These are phyloP conservation scores for Solanum habrochaites DNA, from an alignment of 257 asterid species.

Conservation along the genomic window DNA sequence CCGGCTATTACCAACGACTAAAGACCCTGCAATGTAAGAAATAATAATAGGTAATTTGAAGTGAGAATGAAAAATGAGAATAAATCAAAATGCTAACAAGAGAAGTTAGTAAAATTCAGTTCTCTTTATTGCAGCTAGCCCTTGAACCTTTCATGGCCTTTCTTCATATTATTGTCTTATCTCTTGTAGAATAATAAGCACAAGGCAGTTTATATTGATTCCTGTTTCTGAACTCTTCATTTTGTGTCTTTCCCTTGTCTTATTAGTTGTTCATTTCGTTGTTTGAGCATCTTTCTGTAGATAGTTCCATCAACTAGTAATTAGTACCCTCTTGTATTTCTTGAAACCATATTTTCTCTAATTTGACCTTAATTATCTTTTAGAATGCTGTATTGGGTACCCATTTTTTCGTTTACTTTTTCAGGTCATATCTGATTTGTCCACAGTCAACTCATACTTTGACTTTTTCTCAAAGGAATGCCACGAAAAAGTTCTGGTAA, in stretches of 20 bases:
- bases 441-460: conserved; percentile 18
- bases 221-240: not conserved
- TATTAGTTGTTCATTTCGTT: not conserved
- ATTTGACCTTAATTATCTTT: not conserved
- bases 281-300: not conserved
- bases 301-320: not conserved
- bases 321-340: not conserved
- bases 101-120: not conserved
- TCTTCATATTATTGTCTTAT: not conserved
- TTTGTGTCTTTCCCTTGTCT: not conserved
- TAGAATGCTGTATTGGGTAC: not conserved
- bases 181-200: not conserved
- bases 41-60: not conserved
- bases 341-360: not conserved
- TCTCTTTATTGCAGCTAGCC: not conserved
- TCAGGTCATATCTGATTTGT: conserved; percentile 24
- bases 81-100: not conserved
- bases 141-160: not conserved
- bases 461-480: conserved; percentile 17
- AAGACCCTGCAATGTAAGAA: not conserved
- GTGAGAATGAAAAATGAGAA: not conserved
- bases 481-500: conserved; percentile 17
- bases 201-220: not conserved
- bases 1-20: not conserved
- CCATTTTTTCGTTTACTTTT: not conserved